phyloP scores from a whole-genome alignment of 306 rosid species.

The Prunus salicina region DNA sequence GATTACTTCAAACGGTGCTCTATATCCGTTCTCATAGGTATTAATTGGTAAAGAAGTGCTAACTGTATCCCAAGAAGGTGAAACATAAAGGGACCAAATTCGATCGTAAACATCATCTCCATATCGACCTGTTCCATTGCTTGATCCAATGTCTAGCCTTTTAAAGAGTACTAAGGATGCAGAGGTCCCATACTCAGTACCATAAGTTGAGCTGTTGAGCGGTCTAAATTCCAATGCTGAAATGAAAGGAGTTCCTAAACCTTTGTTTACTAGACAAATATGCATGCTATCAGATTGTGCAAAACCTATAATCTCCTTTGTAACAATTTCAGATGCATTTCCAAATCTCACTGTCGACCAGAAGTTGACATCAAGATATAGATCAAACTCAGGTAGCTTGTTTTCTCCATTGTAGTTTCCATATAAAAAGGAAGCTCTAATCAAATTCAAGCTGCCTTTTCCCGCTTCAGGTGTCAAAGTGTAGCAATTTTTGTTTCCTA shows the following conservation, averaged over 20 bases:
- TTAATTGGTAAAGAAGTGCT: constrained; percentile 31
- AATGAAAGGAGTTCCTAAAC: constrained; percentile 64
- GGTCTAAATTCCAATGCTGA: constrained; percentile 74
- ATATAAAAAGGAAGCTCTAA: constrained; percentile 61
- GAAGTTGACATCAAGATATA: constrained; percentile 47
- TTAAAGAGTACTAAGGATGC: constrained; percentile 51
- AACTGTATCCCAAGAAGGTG: constrained; percentile 43
- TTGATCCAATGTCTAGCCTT: constrained; percentile 44
- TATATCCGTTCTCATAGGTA: constrained; percentile 41
- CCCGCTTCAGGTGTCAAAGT: constrained; percentile 19
- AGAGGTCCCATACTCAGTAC: constrained; percentile 38
- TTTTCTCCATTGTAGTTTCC: constrained; percentile 64
- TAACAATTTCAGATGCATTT: constrained; percentile 43
- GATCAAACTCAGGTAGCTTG: constrained; percentile 54
- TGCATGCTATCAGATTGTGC: constrained; percentile 29
- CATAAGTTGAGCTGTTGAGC: constrained; percentile 40
- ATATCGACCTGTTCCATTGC: constrained; percentile 51
- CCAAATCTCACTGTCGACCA: constrained; percentile 49
- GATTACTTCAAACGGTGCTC: constrained; percentile 52
- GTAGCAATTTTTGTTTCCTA: constrained; percentile 59
- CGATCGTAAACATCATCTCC: constrained; percentile 60
- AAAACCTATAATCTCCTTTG: constrained; percentile 40
- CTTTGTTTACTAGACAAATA: constrained; percentile 61
- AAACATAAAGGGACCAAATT: constrained; percentile 40
- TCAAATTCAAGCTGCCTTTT: constrained; percentile 34